A percentile compares a stretch with the other conserved stretches of the same genome.
Evolutionary conservation across 345 rosid species (phyloP).

Genomic region (Citrus cavaleriei): DNA sequence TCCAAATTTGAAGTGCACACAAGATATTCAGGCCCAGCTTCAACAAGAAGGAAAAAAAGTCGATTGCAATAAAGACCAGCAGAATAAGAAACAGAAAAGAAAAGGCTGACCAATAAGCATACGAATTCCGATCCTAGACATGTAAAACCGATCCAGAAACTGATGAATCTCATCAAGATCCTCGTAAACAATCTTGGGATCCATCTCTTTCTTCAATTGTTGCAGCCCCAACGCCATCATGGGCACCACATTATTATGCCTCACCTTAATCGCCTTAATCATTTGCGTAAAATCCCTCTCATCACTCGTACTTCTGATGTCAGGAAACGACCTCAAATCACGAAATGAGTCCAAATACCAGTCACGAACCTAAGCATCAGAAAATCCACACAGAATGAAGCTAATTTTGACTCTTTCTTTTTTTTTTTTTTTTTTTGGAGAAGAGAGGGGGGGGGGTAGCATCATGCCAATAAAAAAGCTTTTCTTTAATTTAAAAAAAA

Average conservation of each 20-base stretch:
- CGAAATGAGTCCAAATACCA: constrained; percentile 99
- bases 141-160: constrained; percentile 93
- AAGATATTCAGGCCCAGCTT: not conserved
- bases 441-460: too few species aligned
- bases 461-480: too few species aligned
- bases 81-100: not conserved
- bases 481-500: not conserved
- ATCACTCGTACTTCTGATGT: constrained; percentile 59
- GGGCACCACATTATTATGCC: constrained; percentile 98
- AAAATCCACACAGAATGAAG: not conserved
- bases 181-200: constrained; percentile 41
- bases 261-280: constrained; percentile 94
- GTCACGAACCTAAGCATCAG: constrained; percentile 73
- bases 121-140: constrained; percentile 91
- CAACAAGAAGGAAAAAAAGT: not conserved
- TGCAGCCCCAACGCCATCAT: constrained; percentile 96
- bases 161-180: constrained; percentile 83
- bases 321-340: constrained; percentile 82
- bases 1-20: constrained; percentile 6
- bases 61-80: not conserved
- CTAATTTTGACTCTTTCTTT: not conserved
- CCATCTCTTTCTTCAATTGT: constrained; percentile 79
- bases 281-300: constrained; percentile 84
- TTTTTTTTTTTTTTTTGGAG: too few species aligned
- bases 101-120: constrained; percentile 78